Evolutionary conservation across 345 rosid species (phyloP).

Genomic region (Euphorbia lathyris): DNA sequence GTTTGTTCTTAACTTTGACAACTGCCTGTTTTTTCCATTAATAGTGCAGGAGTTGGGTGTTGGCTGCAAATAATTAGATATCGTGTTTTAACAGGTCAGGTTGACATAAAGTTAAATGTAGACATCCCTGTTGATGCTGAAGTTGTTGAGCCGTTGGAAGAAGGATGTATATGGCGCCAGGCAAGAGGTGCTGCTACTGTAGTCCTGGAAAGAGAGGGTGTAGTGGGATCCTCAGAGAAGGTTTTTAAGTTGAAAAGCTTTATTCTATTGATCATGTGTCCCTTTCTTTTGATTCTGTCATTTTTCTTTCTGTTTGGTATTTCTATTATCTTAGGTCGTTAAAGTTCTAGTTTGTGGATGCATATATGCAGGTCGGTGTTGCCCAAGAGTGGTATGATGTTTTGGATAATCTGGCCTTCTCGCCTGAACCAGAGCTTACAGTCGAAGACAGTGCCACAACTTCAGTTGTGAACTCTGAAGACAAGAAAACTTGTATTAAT

Average conservation of each 20-base stretch:
- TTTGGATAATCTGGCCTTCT: constrained; percentile 73
- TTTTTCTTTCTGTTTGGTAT: not conserved
- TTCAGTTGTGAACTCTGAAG: constrained; percentile 31
- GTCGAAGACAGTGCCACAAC: constrained; percentile 39
- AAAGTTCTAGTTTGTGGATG: constrained; percentile 15
- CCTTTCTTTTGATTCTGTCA: not conserved
- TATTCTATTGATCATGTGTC: not conserved
- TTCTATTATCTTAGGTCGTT: constrained; percentile 11
- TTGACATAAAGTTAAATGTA: constrained; percentile 55
- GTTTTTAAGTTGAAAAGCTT: constrained; percentile 23
- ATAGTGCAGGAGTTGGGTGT: not conserved
- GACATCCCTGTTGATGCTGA: constrained; percentile 62
- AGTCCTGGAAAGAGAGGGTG: constrained; percentile 35
- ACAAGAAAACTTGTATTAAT: constrained; percentile 46
- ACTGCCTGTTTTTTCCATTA: not conserved
- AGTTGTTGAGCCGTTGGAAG: constrained; percentile 74
- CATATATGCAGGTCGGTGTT: constrained; percentile 60
- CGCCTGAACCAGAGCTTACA: constrained; percentile 38
- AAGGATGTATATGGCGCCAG: constrained; percentile 79
- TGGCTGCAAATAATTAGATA: not conserved
- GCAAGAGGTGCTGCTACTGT: constrained; percentile 75
- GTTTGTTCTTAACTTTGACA: not conserved
- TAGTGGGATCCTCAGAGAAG: constrained; percentile 55
- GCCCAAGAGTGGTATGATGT: constrained; percentile 95
- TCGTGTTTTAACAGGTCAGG: constrained; percentile 50